phyloP scores from a whole-genome alignment of 352 stramenopile species.

The Saprolegnia parasitica region DNA sequence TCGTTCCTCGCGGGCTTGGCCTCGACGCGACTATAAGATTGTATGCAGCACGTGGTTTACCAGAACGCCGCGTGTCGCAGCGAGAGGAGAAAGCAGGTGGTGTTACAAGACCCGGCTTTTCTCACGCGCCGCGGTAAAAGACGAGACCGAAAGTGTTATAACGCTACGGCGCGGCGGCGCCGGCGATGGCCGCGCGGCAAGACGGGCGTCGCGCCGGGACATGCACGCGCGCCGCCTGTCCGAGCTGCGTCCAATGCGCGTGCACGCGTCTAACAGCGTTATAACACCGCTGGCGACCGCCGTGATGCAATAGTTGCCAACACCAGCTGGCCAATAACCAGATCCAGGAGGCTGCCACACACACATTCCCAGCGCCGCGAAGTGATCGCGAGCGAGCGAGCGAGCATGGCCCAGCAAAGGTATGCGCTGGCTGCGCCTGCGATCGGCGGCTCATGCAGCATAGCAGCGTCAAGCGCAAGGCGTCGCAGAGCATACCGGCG shows the following conservation, averaged over 20 bases:
- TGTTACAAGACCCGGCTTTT: slow-evolving; percentile 1
- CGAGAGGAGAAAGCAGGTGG: background rate
- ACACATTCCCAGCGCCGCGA: background rate
- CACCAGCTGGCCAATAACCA: slow-evolving; percentile 1
- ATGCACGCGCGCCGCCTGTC: too few species aligned
- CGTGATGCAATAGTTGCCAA: background rate
- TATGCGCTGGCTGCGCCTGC: background rate
- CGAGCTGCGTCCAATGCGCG: too few species aligned
- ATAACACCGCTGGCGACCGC: background rate
- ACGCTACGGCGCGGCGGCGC: background rate
- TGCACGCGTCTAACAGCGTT: background rate
- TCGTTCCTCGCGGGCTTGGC: too few species aligned
- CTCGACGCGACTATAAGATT: background rate
- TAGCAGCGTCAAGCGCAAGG: slow-evolving; percentile 55
- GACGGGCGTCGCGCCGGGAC: background rate
- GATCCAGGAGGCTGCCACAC: background rate
- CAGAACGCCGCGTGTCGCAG: background rate
- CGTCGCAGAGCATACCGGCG: slow-evolving; percentile 67
- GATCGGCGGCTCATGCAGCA: background rate
- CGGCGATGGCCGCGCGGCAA: background rate
- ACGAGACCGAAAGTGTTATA: background rate
- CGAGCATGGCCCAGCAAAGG: background rate
- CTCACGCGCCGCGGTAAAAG: background rate
- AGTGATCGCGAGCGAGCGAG: background rate
- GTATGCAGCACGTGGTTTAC: background rate